Base-by-base conservation (phyloP, 2,329 filamentous ascomycete genomes). In the Diaporthe destruens region DNA sequence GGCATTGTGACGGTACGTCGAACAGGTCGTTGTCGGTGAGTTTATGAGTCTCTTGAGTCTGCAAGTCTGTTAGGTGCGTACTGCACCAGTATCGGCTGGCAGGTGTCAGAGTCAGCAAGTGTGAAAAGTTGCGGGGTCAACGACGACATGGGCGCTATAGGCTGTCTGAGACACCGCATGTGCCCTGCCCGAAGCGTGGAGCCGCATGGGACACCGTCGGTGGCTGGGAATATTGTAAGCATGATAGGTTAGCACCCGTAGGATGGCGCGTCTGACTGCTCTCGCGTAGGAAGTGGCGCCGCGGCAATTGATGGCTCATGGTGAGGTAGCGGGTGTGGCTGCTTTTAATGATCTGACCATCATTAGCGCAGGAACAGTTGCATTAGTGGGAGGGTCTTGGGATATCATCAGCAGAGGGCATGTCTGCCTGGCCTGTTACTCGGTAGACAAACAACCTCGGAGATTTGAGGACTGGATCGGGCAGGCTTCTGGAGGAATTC, bases 301-400 rank as follows among this genome's bases (percentile, higher is more conserved):
- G 34, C 49, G 42, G 67, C 44, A 49, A 23, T 53, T 53, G 67
- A 53, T 42, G 20, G 44, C 47, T 25, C 32, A 29, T 32, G 16
- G 44, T 11, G 23, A 16, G 11, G 47, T 4, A 61, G 68, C 68
- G 55, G 68, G 68, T 53, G 56, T 70, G 68, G 68, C 68, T 70
- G 55, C 34, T 61, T 34, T 9, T 8, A 20, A 49, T 54, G 32
- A 36, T 70, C 57, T 53, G 55, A 53, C 55, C 32, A 11, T n/a
- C 53, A 32, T 42, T 61, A 69, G 67, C 32, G 67, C 44, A 53
- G 54, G 54, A 69, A 39, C n/a, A 34, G 29, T 12, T 51, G 55
- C 54, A 53, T 34, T 57, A 69, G 66, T 47, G 39, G 39, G 42
- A 63, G 42, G 59, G 59, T 20, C 42, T 42, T 23, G 44, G 8